Base-by-base conservation (phyloP, 2,329 filamentous ascomycete genomes). In the Furcasterigmium sp. region DNA sequence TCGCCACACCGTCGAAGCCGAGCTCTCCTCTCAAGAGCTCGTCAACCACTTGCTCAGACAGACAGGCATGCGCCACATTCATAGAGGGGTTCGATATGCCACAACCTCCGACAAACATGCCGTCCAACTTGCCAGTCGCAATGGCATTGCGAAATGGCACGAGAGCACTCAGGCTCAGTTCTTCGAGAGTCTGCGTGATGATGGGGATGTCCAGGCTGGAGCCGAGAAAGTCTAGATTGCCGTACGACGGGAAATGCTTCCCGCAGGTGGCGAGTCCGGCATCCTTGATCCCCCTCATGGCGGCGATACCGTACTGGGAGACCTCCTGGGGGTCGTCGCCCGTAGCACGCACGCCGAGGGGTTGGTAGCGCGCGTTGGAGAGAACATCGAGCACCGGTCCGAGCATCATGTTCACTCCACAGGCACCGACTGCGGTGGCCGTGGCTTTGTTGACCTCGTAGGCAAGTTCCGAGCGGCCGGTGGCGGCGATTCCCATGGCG, bases 221-320 rank as follows among this genome's bases (percentile, higher is more conserved):
- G 11, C 90, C 91, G 2, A 95, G 78, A 54, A 96, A 95, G 60
- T 96, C 91, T 15, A 97, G 72, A 55, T 95, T 96, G 25, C 91
- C 91, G 57, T 96, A 97, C 0, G 90, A 95, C 4, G 91, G 91
- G 54, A 97, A 96, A 62, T 97, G 91, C 62, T 97, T 97, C 44
- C 91, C 91, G 57, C 93, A 90, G 1, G 89, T 94, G 3, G 84
- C 87, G 37, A 96, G 68, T 0, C 91, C 91, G 10, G 87, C 91
- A 60, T 95, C 88, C 55, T 91, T 90, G 63, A 94, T 95, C 35
- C 93, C 93, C 59, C 86, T 91, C 69, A 97, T 86, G 46, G 87
- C 89, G 19, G 91, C 87, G 37, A 94, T 87, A 39, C 88, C 89
- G 65, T 91, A 97, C 46, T 90, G 85, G 0, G 91, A 95, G 2